These are phyloP conservation scores for Quercus suber DNA, from an alignment of 306 rosid genomes.

Conservation along the genomic window DNA sequence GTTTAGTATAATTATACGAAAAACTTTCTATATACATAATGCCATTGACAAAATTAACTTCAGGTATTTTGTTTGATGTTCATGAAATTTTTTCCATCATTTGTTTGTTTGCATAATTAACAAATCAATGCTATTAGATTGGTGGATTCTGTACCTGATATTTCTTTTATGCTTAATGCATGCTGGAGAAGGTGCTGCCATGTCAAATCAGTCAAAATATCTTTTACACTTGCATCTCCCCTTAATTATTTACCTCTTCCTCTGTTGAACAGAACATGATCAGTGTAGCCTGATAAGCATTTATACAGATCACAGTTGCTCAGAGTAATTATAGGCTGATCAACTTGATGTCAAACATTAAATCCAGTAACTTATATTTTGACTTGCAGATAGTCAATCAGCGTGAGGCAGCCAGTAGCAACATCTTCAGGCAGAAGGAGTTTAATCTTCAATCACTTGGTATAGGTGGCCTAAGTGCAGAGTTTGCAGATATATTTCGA, in stretches of 20 bases:
- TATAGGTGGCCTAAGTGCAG: conserved; percentile 90
- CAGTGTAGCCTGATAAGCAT: conserved; percentile 13
- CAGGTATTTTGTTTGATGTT: conserved; percentile 3
- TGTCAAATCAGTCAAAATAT: not conserved
- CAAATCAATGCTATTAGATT: not conserved
- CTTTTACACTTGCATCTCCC: not conserved
- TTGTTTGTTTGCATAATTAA: not conserved
- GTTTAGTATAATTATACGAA: not conserved
- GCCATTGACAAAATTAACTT: conserved; percentile 12
- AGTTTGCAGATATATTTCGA: conserved; percentile 96
- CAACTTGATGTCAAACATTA: conserved; percentile 1
- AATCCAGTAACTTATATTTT: conserved; percentile 18
- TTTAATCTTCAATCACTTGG: conserved; percentile 92
- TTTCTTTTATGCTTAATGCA: not conserved
- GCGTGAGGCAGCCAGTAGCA: conserved; percentile 90
- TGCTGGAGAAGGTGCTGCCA: not conserved
- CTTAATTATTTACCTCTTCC: not conserved
- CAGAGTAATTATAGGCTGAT: not conserved
- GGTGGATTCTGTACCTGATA: not conserved
- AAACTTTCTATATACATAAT: not conserved
- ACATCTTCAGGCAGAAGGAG: conserved; percentile 85
- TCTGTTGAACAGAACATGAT: no score
- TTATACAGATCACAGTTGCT: conserved; percentile 1
- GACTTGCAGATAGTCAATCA: conserved; percentile 76
- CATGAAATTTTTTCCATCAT: not conserved